Evolutionary conservation across 495 filamentous ascomycete species (phyloP).

Genomic region (Penicillium angulare): DNA sequence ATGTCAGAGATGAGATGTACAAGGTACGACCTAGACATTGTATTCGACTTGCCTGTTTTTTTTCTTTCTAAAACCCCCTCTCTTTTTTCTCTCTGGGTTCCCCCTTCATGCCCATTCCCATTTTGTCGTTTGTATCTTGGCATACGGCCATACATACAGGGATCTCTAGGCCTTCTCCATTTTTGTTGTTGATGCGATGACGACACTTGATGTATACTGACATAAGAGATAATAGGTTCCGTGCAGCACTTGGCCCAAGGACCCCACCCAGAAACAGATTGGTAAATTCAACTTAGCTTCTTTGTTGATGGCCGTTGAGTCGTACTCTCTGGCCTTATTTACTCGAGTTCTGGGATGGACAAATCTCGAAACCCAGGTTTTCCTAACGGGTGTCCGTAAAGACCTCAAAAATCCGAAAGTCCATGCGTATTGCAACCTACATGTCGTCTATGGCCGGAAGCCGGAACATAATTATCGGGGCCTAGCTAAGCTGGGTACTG

Average conservation of each 20-base stretch:
- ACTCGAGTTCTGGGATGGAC: slow-evolving; percentile 56
- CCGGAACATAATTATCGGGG: slow-evolving; percentile 10
- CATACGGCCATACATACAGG: neutral
- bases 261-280: slow-evolving; percentile 46
- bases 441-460: slow-evolving; percentile 36
- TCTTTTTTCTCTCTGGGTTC: neutral
- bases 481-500: slow-evolving; percentile 4
- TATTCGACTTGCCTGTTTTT: too few relatives aligned
- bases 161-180: too few relatives aligned
- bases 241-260: slow-evolving; percentile 42
- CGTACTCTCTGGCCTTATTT: slow-evolving; percentile 46
- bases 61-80: neutral
- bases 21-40: slow-evolving; percentile 39
- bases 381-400: slow-evolving; percentile 51
- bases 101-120: too few relatives aligned
- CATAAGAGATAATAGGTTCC: slow-evolving; percentile 24
- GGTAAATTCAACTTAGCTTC: slow-evolving; percentile 42
- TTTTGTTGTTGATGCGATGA: too few relatives aligned
- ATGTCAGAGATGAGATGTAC: slow-evolving; percentile 40
- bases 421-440: slow-evolving; percentile 45
- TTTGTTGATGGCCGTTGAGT: slow-evolving; percentile 40
- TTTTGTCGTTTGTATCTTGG: neutral
- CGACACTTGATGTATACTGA: neutral
- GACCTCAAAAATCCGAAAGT: slow-evolving; percentile 50
- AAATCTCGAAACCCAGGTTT: slow-evolving; percentile 54